Evolutionary conservation across 257 asterid species (phyloP).

Genomic region (Handroanthus guayacan): DNA sequence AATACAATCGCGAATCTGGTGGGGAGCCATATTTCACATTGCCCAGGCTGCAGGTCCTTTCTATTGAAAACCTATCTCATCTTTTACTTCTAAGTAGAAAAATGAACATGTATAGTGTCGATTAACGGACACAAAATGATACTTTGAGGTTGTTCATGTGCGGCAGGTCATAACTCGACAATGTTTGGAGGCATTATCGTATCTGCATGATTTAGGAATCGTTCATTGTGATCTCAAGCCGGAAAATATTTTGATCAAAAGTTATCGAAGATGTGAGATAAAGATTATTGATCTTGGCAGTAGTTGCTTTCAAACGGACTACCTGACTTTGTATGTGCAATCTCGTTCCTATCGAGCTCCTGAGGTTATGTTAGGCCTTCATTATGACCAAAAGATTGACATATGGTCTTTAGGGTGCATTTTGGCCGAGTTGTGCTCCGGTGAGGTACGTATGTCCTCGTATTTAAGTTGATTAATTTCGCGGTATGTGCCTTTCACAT

Average conservation of each 20-base stretch:
- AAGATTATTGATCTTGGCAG: conserved; percentile 97
- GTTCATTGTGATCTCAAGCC: conserved; percentile 98
- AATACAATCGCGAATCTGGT: conserved; percentile 79
- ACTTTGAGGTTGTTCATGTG: conserved; percentile 29
- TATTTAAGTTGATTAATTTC: not conserved
- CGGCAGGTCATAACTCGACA: conserved; percentile 79
- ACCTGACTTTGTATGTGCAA: conserved; percentile 80
- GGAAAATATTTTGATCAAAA: conserved; percentile 88
- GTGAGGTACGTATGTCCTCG: conserved; percentile 63
- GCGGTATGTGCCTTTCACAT: not conserved
- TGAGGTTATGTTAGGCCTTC: conserved; percentile 92
- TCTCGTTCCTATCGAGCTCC: conserved; percentile 99
- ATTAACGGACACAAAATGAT: conserved; percentile 11
- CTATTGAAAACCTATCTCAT: not conserved
- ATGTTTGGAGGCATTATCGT: conserved; percentile 82
- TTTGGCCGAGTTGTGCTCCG: conserved; percentile 79
- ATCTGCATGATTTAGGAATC: conserved; percentile 83
- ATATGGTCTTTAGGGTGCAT: conserved; percentile 98
- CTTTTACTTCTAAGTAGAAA: not conserved
- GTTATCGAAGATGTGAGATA: conserved; percentile 84
- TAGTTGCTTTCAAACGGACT: conserved; percentile 88
- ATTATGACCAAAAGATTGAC: conserved; percentile 88
- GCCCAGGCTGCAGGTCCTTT: conserved; percentile 78
- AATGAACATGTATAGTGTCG: conserved; percentile 1
- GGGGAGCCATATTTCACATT: conserved; percentile 86